phyloP scores from a whole-genome alignment of 2,329 filamentous ascomycete species.

The Beauveria australis region DNA sequence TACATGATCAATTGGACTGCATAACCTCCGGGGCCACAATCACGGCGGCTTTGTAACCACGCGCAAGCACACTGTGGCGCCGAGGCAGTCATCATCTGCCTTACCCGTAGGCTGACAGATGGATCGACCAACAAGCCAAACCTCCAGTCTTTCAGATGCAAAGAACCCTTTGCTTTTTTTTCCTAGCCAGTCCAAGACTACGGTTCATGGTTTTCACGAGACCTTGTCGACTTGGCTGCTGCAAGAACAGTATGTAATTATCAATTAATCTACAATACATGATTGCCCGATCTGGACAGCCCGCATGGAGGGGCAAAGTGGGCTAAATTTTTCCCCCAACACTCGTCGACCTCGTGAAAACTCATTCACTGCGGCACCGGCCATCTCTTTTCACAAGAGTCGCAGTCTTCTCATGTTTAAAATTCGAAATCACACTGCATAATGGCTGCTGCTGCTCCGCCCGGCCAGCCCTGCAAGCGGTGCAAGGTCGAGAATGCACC shows the following conservation, averaged over 20 bases:
- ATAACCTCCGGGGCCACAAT: not conserved
- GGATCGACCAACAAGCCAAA: not conserved
- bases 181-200: too few species aligned
- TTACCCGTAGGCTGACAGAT: not conserved
- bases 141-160: not conserved
- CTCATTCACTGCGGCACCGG: not conserved
- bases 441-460: not conserved
- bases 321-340: slow-evolving; percentile 5
- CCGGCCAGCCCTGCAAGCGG: slow-evolving; percentile 14
- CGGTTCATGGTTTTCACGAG: too few species aligned
- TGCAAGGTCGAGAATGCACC: slow-evolving; percentile 16
- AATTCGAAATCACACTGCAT: not conserved
- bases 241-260: not conserved
- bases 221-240: too few species aligned
- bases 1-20: not conserved
- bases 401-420: not conserved
- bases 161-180: not conserved
- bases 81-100: not conserved
- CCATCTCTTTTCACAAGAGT: not conserved
- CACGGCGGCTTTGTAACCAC: not conserved
- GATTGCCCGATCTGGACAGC: slow-evolving; percentile 5
- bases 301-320: slow-evolving; percentile 8
- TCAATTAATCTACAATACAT: not conserved
- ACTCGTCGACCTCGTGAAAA: not conserved
- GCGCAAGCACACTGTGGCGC: not conserved